Conservation (phyloP, 371 early-diverging fungal genomes). For the Apophysomyces trapeziformis region DNA sequence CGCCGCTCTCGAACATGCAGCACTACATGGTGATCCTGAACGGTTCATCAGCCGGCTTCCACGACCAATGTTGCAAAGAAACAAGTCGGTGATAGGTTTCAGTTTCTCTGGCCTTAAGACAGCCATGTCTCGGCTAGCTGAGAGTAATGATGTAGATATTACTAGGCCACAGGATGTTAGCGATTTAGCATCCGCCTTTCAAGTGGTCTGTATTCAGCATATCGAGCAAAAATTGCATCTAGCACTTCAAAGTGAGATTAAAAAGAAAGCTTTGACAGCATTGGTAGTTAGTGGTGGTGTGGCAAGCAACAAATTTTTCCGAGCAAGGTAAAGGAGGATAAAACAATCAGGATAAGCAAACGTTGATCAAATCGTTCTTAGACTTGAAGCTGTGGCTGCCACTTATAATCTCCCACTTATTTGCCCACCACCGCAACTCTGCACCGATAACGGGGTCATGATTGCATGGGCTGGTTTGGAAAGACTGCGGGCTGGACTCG, state of each 20-base stretch:
- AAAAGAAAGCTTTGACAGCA: slow-evolving; percentile 48
- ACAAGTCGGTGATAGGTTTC: slow-evolving; percentile 62
- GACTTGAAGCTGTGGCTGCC: slow-evolving; percentile 48
- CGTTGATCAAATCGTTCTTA: slow-evolving; percentile 12
- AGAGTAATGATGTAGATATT: slow-evolving; percentile 39
- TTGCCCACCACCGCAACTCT: slow-evolving; percentile 78
- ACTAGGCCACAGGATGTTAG: slow-evolving; percentile 39
- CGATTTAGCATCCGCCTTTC: slow-evolving; percentile 83
- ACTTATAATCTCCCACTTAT: slow-evolving; percentile 57
- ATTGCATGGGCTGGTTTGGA: slow-evolving; percentile 88
- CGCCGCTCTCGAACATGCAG: slow-evolving; percentile 74
- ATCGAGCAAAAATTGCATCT: slow-evolving; percentile 69
- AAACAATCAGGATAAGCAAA: not conserved
- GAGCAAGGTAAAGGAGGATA: slow-evolving; percentile 37
- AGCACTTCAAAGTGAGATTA: slow-evolving; percentile 57
- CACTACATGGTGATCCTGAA: slow-evolving; percentile 55
- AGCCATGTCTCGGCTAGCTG: slow-evolving; percentile 53
- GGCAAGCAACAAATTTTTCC: slow-evolving; percentile 70
- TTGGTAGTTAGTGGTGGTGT: slow-evolving; percentile 89
- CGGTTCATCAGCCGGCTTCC: slow-evolving; percentile 60
- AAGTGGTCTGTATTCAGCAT: slow-evolving; percentile 67
- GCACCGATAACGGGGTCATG: slow-evolving; percentile 92
- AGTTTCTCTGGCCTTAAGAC: slow-evolving; percentile 86
- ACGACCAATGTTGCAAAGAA: slow-evolving; percentile 67
- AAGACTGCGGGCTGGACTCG: slow-evolving; percentile 60